A percentile compares a stretch with the other conserved stretches of the same genome.
phyloP scores from a whole-genome alignment of 192 early-diverging fungal species.

The Radiomyces spectabilis region DNA sequence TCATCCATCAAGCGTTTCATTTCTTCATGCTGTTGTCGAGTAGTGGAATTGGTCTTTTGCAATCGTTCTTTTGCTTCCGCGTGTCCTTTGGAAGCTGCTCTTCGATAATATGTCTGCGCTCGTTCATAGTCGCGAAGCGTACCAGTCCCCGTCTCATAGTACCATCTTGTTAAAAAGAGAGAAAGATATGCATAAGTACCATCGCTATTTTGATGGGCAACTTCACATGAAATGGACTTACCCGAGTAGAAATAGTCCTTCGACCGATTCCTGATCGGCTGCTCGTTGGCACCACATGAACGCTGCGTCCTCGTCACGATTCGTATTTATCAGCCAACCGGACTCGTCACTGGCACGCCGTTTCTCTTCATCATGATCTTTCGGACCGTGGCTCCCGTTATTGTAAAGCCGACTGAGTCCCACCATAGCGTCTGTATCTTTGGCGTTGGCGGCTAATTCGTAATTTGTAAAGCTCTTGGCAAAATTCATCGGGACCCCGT shows the following conservation, averaged over 20 bases:
- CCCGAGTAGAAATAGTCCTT: conserved; percentile 85
- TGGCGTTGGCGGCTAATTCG: background rate
- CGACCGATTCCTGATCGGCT: conserved; percentile 65
- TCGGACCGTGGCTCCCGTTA: conserved; percentile 9
- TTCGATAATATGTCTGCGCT: conserved; percentile 21
- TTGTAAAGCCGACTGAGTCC: conserved; percentile 10
- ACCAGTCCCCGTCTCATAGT: conserved; percentile 30
- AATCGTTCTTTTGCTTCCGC: conserved; percentile 6
- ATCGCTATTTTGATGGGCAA: background rate
- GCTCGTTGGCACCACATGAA: conserved; percentile 76
- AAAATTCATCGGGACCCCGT: background rate
- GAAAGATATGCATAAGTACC: background rate
- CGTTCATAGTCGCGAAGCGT: conserved; percentile 10
- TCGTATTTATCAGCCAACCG: background rate
- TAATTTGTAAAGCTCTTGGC: conserved; percentile 4
- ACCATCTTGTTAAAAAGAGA: conserved; percentile 9
- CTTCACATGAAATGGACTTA: conserved; percentile 28
- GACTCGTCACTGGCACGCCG: conserved; percentile 7
- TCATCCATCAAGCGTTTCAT: no score
- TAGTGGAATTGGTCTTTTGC: no score
- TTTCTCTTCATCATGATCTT: background rate
- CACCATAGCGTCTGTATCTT: conserved; percentile 3
- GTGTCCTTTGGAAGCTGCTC: conserved; percentile 18
- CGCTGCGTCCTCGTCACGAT: conserved; percentile 33
- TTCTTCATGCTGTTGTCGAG: no score